Evolutionary conservation across 768 basidiomycete genomes (phyloP).

Genomic region (Roridomyces roridus): DNA sequence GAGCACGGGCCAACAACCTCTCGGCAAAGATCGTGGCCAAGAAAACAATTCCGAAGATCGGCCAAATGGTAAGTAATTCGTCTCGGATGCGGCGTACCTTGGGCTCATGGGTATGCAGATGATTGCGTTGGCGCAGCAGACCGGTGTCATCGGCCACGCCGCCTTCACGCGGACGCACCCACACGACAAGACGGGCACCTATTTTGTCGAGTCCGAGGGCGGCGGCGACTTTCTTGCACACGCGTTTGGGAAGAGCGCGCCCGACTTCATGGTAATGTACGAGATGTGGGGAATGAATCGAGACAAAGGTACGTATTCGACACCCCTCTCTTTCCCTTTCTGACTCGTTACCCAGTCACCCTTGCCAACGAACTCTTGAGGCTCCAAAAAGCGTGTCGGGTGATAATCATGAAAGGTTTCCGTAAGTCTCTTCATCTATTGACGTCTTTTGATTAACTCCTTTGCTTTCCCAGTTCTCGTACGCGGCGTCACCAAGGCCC

Average conservation of each 20-base stretch:
- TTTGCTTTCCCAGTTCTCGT: slow-evolving; percentile 3
- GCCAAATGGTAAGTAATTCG: background rate
- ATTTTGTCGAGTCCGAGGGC: background rate
- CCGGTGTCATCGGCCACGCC: background rate
- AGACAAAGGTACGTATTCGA: slow-evolving; percentile 11
- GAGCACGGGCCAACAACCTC: background rate
- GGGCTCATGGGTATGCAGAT: background rate
- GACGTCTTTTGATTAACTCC: background rate
- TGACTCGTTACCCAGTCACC: background rate
- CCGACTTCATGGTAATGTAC: slow-evolving; percentile 1
- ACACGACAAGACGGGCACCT: background rate
- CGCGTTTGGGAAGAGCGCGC: background rate
- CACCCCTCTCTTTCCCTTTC: background rate
- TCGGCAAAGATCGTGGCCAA: background rate
- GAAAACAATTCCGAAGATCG: background rate
- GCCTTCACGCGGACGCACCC: no score
- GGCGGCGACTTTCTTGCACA: background rate
- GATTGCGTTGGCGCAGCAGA: background rate
- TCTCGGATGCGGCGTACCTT: no score
- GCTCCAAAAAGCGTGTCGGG: slow-evolving; percentile 2
- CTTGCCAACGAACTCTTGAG: background rate
- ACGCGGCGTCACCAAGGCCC: background rate
- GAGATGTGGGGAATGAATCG: slow-evolving; percentile 15
- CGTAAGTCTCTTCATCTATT: slow-evolving; percentile 4
- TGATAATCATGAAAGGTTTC: slow-evolving; percentile 8